These are phyloP conservation scores for Ochetophila trinervis DNA, from an alignment of 306 rosid genomes.

Conservation along the genomic window DNA sequence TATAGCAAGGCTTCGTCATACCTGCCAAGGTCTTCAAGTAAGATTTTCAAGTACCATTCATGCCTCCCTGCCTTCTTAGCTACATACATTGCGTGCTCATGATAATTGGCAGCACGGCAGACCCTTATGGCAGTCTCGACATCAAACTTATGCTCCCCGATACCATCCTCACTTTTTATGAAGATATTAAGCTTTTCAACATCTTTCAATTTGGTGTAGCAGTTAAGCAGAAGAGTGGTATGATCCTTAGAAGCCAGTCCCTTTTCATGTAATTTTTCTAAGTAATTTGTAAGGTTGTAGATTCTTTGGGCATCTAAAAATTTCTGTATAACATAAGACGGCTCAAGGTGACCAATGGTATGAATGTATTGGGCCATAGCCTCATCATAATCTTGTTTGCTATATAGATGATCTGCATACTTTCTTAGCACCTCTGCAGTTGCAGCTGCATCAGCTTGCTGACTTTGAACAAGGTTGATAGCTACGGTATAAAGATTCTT, in stretches of 20 bases:
- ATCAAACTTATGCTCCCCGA: constrained; percentile 88
- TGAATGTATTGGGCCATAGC: constrained; percentile 92
- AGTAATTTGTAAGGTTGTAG: constrained; percentile 91
- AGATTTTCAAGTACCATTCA: constrained; percentile 91
- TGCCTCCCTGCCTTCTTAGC: constrained; percentile 95
- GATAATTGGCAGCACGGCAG: constrained; percentile 97
- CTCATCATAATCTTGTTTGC: constrained; percentile 97
- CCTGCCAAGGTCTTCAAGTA: constrained; percentile 97
- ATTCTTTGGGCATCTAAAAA: constrained; percentile 98
- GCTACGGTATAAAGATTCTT: constrained; percentile 90
- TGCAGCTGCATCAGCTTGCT: constrained; percentile 97
- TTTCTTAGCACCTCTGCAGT: constrained; percentile 96
- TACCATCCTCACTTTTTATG: constrained; percentile 76
- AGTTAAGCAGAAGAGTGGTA: constrained; percentile 87
- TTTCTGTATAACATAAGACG: constrained; percentile 94
- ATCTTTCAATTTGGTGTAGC: constrained; percentile 96
- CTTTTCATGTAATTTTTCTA: constrained; percentile 93
- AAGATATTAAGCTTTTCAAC: constrained; percentile 81
- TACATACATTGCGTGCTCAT: constrained; percentile 99
- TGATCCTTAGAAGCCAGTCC: constrained; percentile 99
- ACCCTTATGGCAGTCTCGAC: constrained; percentile 97
- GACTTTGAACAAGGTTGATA: constrained; percentile 93
- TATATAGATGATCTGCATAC: constrained; percentile 87
- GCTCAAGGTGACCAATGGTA: constrained; percentile 98
- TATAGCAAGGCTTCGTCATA: constrained; percentile 93